These are phyloP conservation scores for Mucor mucedo DNA, from an alignment of 371 early-diverging fungal species.

Conservation along the genomic window DNA sequence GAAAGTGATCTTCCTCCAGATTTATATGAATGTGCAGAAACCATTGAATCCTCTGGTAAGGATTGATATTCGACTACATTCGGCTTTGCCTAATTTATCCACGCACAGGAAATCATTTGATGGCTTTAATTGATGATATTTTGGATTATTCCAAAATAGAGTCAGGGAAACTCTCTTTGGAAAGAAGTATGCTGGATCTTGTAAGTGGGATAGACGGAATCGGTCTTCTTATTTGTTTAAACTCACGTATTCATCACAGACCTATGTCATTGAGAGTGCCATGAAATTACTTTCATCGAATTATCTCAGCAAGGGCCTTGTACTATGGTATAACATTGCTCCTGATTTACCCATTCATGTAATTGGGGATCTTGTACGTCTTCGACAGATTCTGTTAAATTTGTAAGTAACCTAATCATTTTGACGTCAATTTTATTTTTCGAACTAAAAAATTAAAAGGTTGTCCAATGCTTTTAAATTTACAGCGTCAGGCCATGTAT, in stretches of 20 bases:
- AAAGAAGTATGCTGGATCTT: conserved; percentile 30
- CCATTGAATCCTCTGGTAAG: conserved; percentile 32
- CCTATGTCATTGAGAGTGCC: conserved; percentile 28
- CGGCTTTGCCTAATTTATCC: conserved; percentile 33
- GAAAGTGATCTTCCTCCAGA: conserved; percentile 58
- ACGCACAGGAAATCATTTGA: conserved; percentile 15
- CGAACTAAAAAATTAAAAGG: not conserved
- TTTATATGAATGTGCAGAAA: conserved; percentile 58
- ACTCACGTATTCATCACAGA: conserved; percentile 2
- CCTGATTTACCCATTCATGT: conserved; percentile 51
- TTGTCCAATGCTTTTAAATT: conserved; percentile 71
- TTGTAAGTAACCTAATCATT: conserved; percentile 39
- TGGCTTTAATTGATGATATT: conserved; percentile 41
- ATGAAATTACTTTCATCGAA: conserved; percentile 21
- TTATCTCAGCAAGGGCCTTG: conserved; percentile 42
- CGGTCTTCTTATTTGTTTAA: not conserved
- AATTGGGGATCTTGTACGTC: conserved; percentile 41
- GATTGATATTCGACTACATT: not conserved
- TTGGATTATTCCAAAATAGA: conserved; percentile 61
- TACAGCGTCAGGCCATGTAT: conserved; percentile 57
- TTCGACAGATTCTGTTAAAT: conserved; percentile 48
- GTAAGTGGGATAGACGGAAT: conserved; percentile 3
- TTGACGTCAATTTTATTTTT: not conserved
- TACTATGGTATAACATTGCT: conserved; percentile 51
- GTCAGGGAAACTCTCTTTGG: conserved; percentile 45